Percentiles rank a stretch among this genome's conserved stretches.
phyloP scores from a whole-genome alignment of 805 yeast species.

The Ogataea kodamae region DNA sequence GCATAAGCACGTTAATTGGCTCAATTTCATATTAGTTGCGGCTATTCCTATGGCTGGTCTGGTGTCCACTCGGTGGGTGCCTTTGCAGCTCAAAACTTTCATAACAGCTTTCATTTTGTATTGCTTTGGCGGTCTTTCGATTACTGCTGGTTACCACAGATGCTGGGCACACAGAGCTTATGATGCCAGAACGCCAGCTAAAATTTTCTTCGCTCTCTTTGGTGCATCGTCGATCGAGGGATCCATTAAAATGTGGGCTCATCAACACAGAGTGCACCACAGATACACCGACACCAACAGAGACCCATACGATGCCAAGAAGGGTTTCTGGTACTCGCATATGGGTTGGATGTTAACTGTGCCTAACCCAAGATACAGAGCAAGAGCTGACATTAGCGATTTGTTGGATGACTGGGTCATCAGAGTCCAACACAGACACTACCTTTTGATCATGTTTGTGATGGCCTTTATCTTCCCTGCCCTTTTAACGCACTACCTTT shows the following conservation, averaged over 20 bases:
- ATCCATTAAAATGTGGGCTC: slow-evolving; percentile 88
- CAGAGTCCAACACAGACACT: slow-evolving; percentile 78
- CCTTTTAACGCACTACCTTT: slow-evolving; percentile 49
- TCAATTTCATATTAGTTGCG: slow-evolving; percentile 63
- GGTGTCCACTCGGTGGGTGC: slow-evolving; percentile 40
- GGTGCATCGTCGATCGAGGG: slow-evolving; percentile 86
- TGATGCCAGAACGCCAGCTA: slow-evolving; percentile 56
- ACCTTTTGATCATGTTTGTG: slow-evolving; percentile 55
- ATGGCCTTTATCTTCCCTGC: slow-evolving; percentile 64
- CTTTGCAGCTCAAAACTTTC: slow-evolving; percentile 47
- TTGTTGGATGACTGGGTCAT: slow-evolving; percentile 77
- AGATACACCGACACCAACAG: slow-evolving; percentile 79
- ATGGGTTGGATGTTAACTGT: slow-evolving; percentile 82
- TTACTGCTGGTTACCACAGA: slow-evolving; percentile 84
- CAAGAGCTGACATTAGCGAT: slow-evolving; percentile 79
- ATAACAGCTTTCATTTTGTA: slow-evolving; percentile 50
- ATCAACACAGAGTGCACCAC: slow-evolving; percentile 81
- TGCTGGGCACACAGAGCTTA: slow-evolving; percentile 76
- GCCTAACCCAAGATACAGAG: slow-evolving; percentile 79
- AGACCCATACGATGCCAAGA: slow-evolving; percentile 85
- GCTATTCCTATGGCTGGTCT: slow-evolving; percentile 58
- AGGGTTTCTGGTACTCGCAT: slow-evolving; percentile 81
- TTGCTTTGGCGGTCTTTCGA: slow-evolving; percentile 62
- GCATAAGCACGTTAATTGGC: slow-evolving; percentile 75
- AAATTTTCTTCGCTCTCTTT: slow-evolving; percentile 65